Evolutionary conservation across 192 early-diverging fungal species (phyloP).

Genomic region (Geranomyces michiganensis): DNA sequence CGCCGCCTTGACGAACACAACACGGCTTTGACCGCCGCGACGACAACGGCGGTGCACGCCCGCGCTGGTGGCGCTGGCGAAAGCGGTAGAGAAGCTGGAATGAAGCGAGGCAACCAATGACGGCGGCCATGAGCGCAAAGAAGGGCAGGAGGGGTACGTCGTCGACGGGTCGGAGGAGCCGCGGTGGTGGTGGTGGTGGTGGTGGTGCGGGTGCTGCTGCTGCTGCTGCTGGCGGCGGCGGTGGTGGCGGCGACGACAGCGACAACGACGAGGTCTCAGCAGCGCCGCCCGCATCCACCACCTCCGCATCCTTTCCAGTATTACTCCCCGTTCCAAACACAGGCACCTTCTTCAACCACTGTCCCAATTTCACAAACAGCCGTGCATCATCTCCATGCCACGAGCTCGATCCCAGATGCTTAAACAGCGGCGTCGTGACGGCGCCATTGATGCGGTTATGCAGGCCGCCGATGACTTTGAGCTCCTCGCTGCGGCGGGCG

Average conservation of each 20-base stretch:
- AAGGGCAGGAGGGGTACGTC: background rate
- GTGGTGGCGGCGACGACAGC: background rate
- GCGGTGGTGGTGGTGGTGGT: background rate
- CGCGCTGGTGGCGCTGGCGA: too few relatives aligned
- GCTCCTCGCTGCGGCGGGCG: slow-evolving; percentile 16
- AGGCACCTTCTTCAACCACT: slow-evolving; percentile 16
- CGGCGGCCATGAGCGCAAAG: background rate
- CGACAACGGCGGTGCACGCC: too few relatives aligned
- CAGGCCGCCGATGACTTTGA: slow-evolving; percentile 36
- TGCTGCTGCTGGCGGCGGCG: background rate
- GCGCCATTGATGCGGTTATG: slow-evolving; percentile 18
- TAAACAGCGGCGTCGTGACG: slow-evolving; percentile 33
- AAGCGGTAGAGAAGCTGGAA: background rate
- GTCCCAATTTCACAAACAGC: slow-evolving; percentile 25
- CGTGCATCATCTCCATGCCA: slow-evolving; percentile 37
- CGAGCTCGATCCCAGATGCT: slow-evolving; percentile 27
- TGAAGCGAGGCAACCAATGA: background rate
- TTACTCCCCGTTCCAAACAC: slow-evolving; percentile 16
- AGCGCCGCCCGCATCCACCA: background rate
- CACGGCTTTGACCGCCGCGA: too few relatives aligned
- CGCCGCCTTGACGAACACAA: too few relatives aligned
- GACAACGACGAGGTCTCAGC: background rate
- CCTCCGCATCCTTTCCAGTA: background rate
- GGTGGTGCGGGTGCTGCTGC: background rate
- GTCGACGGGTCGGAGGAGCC: background rate